Conservation (phyloP, 2,329 filamentous ascomycete species). For the Phaeophleospora eucalypticola region DNA sequence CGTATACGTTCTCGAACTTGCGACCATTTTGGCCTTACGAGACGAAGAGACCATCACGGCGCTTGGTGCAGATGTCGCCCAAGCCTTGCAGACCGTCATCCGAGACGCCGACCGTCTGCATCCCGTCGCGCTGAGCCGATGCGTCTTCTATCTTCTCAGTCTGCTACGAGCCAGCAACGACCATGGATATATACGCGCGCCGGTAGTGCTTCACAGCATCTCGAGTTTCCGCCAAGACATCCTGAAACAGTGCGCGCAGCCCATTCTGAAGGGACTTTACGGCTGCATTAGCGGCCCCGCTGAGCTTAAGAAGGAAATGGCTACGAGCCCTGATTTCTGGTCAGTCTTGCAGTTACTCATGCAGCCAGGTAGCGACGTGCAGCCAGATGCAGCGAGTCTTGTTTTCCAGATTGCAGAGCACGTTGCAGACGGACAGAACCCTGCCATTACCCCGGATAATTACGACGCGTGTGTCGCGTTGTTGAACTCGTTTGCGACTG, state of each 20-base stretch:
- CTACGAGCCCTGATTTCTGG: constrained; percentile 97
- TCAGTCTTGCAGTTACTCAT: constrained; percentile 70
- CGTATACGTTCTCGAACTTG: constrained; percentile 87
- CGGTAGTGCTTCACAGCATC: constrained; percentile 85
- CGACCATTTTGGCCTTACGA: constrained; percentile 73
- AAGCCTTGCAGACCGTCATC: constrained; percentile 74
- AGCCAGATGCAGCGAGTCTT: constrained; percentile 63
- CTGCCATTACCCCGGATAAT: constrained; percentile 88
- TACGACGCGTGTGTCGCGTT: constrained; percentile 83
- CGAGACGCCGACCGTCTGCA: constrained; percentile 77
- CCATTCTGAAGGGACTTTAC: constrained; percentile 73
- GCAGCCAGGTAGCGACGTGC: constrained; percentile 43
- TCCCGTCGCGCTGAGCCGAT: constrained; percentile 74
- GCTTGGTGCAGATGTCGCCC: constrained; percentile 75
- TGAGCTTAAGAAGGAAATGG: constrained; percentile 82
- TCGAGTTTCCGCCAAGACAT: constrained; percentile 78
- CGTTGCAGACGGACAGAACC: constrained; percentile 62
- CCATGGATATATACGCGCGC: constrained; percentile 84
- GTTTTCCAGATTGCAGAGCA: constrained; percentile 86
- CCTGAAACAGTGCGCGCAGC: constrained; percentile 68
- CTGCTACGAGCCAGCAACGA: constrained; percentile 83
- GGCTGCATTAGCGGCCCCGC: constrained; percentile 72
- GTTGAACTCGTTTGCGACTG: constrained; percentile 84
- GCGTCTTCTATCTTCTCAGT: constrained; percentile 80
- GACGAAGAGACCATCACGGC: constrained; percentile 67